These are phyloP conservation scores for Schizophyllum commune DNA, from an alignment of 1,284 basidiomycete species.

Conservation along the genomic window DNA sequence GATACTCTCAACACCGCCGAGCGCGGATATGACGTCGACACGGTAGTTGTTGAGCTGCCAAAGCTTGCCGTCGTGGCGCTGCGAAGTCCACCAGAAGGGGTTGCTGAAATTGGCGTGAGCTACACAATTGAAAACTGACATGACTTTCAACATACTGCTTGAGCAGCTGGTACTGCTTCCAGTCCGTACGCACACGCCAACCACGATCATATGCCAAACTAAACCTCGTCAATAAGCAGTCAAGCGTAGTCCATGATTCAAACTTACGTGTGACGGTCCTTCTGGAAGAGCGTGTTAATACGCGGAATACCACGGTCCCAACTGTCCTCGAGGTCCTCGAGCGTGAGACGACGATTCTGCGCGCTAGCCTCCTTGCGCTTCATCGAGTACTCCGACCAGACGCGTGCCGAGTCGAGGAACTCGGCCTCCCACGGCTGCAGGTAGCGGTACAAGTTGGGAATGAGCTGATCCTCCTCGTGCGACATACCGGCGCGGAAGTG, in stretches of 20 bases:
- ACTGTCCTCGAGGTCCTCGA: slow-evolving; percentile 96
- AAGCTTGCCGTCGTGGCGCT: slow-evolving; percentile 95
- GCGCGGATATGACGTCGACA: slow-evolving; percentile 97
- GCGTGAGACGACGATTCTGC: slow-evolving; percentile 90
- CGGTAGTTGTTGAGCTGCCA: slow-evolving; percentile 99
- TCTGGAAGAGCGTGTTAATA: slow-evolving; percentile 97
- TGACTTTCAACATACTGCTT: slow-evolving; percentile 59
- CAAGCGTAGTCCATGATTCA: neutral
- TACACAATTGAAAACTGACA: slow-evolving; percentile 1
- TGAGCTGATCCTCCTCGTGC: slow-evolving; percentile 90
- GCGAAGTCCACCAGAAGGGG: slow-evolving; percentile 98
- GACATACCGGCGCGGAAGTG: slow-evolving; percentile 98
- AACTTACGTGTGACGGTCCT: slow-evolving; percentile 89
- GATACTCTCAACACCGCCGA: slow-evolving; percentile 97
- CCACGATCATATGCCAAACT: slow-evolving; percentile 96
- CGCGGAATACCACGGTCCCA: slow-evolving; percentile 98
- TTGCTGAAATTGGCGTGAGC: slow-evolving; percentile 44
- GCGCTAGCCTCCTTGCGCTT: slow-evolving; percentile 99
- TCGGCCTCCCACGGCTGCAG: slow-evolving; percentile 99
- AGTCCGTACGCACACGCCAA: slow-evolving; percentile 93
- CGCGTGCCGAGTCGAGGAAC: slow-evolving; percentile 95
- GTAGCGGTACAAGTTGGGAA: slow-evolving; percentile 97
- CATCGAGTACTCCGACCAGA: slow-evolving; percentile 99
- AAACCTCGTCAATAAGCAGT: slow-evolving; percentile 10
- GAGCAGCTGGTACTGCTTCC: slow-evolving; percentile 95